A percentile compares a stretch with the other conserved stretches of the same genome.
phyloP scores from a whole-genome alignment of 2,329 filamentous ascomycete genomes.

The Lasiodiplodia theobromae region DNA sequence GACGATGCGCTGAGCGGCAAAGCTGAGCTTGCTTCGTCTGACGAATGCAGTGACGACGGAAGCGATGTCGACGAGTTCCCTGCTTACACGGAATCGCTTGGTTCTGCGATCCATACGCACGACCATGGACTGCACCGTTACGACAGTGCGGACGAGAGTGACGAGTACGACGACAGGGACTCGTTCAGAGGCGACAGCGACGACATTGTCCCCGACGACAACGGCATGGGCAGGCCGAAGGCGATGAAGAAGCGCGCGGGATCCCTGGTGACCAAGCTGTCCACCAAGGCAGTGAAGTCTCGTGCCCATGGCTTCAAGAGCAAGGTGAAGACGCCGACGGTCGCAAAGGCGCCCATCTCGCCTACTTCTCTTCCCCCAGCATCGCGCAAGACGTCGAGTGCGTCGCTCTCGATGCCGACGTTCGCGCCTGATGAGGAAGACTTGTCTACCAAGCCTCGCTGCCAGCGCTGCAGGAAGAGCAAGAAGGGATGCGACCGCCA shows the following conservation, averaged over 20 bases:
- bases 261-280: constrained; percentile 48
- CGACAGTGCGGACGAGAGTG: constrained; percentile 61
- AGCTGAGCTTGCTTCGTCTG: constrained; percentile 82
- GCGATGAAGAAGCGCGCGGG: constrained; percentile 42
- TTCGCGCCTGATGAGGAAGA: constrained; percentile 81
- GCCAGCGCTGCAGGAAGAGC: constrained; percentile 97
- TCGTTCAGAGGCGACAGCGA: constrained; percentile 64
- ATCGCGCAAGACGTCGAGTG: constrained; percentile 76
- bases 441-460: constrained; percentile 92
- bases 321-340: constrained; percentile 54
- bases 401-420: constrained; percentile 71
- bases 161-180: constrained; percentile 63
- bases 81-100: constrained; percentile 32
- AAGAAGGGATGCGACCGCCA: constrained; percentile 99
- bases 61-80: constrained; percentile 66
- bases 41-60: constrained; percentile 73
- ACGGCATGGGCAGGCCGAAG: constrained; percentile 50
- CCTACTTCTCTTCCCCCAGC: constrained; percentile 70
- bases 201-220: constrained; percentile 48
- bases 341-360: constrained; percentile 56
- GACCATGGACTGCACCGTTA: constrained; percentile 51
- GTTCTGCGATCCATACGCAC: constrained; percentile 32
- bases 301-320: constrained; percentile 58
- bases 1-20: constrained; percentile 93
- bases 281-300: constrained; percentile 48